Evolutionary conservation across 306 rosid genomes (phyloP).

Genomic region (Pachyrhizus erosus): DNA sequence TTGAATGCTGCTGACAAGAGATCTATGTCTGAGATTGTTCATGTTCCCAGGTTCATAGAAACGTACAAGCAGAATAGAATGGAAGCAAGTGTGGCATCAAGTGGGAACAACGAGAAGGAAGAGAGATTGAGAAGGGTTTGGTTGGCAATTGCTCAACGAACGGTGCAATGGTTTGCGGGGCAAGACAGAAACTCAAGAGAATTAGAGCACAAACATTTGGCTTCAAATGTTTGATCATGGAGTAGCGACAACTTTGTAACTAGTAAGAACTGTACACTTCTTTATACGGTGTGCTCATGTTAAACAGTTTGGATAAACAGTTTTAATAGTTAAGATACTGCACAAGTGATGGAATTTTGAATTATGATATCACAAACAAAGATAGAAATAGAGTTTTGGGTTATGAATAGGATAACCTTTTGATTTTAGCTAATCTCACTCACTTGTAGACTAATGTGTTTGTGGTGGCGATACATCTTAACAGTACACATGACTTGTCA

Average conservation of each 20-base stretch:
- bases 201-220: neutral
- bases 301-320: too few relatives aligned
- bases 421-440: too few relatives aligned
- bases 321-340: too few relatives aligned
- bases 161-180: slow-evolving; percentile 14
- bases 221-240: neutral
- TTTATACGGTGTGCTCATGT: too few relatives aligned
- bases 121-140: slow-evolving; percentile 10
- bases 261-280: neutral
- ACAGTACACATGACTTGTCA: too few relatives aligned
- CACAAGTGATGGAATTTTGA: too few relatives aligned
- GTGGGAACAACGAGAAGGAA: neutral
- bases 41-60: slow-evolving; percentile 16
- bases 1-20: neutral
- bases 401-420: too few relatives aligned
- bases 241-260: neutral
- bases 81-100: neutral
- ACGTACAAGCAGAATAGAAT: neutral
- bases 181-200: slow-evolving; percentile 11
- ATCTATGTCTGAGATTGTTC: slow-evolving; percentile 22
- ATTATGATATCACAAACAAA: too few relatives aligned
- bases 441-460: too few relatives aligned
- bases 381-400: too few relatives aligned
- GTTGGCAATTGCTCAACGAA: slow-evolving; percentile 28
- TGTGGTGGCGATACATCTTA: too few relatives aligned